Evolutionary conservation across 176 grass and related monocot genomes (phyloP).

Genomic region (Triticum timopheevii): DNA sequence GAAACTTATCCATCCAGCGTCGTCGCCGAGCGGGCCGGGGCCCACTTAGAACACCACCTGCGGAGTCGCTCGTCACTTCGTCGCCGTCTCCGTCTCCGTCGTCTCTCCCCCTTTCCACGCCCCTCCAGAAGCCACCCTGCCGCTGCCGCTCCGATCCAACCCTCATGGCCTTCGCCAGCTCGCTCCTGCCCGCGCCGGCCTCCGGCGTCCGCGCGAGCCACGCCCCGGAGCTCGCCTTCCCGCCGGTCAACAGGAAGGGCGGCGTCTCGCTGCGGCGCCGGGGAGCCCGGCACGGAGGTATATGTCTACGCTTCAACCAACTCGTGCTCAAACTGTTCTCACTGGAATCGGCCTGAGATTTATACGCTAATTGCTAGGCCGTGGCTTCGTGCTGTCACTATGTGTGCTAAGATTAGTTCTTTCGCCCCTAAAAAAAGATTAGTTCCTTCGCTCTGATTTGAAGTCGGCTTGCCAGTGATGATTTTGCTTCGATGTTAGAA

Average conservation of each 20-base stretch:
- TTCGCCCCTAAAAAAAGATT: background rate
- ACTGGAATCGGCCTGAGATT: background rate
- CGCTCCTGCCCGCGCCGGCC: constrained; percentile 21
- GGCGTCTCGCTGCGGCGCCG: constrained; percentile 20
- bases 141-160: background rate
- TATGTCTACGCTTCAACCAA: background rate
- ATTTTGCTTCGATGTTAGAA: background rate
- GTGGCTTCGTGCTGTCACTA: background rate
- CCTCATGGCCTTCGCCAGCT: constrained; percentile 45
- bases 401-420: background rate
- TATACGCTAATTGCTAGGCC: background rate
- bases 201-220: constrained; percentile 24
- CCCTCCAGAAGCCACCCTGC: constrained; percentile 31
- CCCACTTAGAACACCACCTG: background rate
- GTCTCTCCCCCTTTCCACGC: constrained; percentile 8
- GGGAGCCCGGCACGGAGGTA: constrained; percentile 39
- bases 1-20: constrained; percentile 38
- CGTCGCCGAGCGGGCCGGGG: constrained; percentile 12
- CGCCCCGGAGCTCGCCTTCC: constrained; percentile 29
- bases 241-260: constrained; percentile 27
- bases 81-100: constrained; percentile 22
- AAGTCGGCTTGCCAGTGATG: background rate
- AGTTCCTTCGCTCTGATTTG: background rate
- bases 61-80: background rate
- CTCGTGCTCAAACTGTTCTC: background rate